A percentile compares a stretch with the other conserved stretches of the same genome.
phyloP scores from a whole-genome alignment of 129 eudicot genomes.

The Ambrosia artemisiifolia region DNA sequence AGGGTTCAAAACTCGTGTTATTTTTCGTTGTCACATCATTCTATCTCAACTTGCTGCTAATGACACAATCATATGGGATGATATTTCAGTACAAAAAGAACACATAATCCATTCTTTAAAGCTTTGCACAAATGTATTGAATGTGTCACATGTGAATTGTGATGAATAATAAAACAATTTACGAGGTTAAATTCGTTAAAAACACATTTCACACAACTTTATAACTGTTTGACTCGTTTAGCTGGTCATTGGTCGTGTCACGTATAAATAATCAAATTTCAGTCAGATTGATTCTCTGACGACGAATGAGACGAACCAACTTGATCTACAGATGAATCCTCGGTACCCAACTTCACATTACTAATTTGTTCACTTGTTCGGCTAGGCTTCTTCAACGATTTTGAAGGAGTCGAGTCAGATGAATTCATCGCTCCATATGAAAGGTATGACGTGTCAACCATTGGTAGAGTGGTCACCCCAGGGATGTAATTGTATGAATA shows the following conservation, averaged over 20 bases:
- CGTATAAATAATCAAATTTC: no score
- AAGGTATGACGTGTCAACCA: conserved; percentile 25
- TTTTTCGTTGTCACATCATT: neutral
- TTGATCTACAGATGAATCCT: conserved; percentile 34
- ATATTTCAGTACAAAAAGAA: neutral
- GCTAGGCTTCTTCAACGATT: conserved; percentile 38
- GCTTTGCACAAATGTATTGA: neutral
- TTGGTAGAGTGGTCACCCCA: conserved; percentile 37
- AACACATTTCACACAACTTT: neutral
- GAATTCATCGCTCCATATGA: conserved; percentile 33
- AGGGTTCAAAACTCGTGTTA: neutral
- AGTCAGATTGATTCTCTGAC: conserved; percentile 29
- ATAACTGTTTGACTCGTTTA: neutral
- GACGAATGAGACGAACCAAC: conserved; percentile 34
- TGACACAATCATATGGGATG: neutral
- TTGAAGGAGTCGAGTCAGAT: conserved; percentile 31
- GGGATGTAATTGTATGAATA: conserved; percentile 38
- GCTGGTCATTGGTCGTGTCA: no score
- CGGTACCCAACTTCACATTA: conserved; percentile 13
- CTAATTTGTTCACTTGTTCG: conserved; percentile 29
- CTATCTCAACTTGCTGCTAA: neutral
- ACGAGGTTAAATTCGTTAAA: neutral
- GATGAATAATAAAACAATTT: neutral
- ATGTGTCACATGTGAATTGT: neutral
- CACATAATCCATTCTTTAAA: neutral